Base-by-base conservation (phyloP, 371 early-diverging fungal species). In the Mucor saturninus region DNA sequence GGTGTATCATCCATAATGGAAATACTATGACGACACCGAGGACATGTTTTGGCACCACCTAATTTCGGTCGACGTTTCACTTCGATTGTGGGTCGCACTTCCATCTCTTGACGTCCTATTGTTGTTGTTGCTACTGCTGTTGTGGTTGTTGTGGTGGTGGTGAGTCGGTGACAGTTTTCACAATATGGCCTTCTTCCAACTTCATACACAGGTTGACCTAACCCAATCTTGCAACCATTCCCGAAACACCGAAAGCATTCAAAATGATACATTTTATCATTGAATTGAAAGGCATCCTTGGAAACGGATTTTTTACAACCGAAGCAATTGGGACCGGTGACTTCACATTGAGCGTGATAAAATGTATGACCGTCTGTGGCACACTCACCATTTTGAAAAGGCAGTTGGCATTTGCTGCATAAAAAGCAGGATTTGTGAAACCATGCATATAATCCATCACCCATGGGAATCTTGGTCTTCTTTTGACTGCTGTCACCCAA, bases 391-490 rank as follows among this genome's bases (percentile, higher is more conserved):
- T 89, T 87, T 30, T 50, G 2, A 56, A 91, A 90, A 29, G 81
- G 77, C 43, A 75, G 76, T 15, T 75, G 73, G 64, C 92, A 91
- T 21, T 85, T 88, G 11, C 84, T 75, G 52, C 92, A 91, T 0
- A 83, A 74, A 54, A 91, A 86, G 65, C 92, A 91, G 8, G 81
- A 72, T n/a, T 86, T 84, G 64, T 91, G 92, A 58, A 84, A 75
- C 72, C 75, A 78, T 11, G 65, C 61, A 42, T 71, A 67, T 13
- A 29, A 29, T 9, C 73, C 69, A 9, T 67, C 30, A 8, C 71
- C 67, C 2, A 74, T 61, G 2, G 73, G 45, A 3, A 70, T 46
- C 28, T 62, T 70, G 52, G 57, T 50, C 43, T 70, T 70, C 43
- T 54, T 68, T 62, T 48, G 72, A 37, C 56, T 66, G 48, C 21